Evolutionary conservation across 106 monocot species (phyloP).

Genomic region (Allium sativum): DNA sequence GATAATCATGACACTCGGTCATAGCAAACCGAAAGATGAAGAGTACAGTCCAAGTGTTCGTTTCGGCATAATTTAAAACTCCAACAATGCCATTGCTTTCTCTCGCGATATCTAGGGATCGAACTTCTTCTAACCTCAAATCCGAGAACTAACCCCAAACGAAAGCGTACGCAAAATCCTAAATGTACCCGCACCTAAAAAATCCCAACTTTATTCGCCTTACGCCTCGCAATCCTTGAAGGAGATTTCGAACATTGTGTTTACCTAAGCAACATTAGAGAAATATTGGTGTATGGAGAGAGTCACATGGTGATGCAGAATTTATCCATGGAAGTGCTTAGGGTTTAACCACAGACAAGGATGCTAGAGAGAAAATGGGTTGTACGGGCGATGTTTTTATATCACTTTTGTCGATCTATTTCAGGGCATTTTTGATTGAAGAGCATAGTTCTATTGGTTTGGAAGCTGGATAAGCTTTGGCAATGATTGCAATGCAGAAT

Average conservation of each 20-base stretch:
- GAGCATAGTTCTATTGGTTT: background rate
- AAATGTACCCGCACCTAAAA: conserved; percentile 33
- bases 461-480: conserved; percentile 42
- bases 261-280: conserved; percentile 13
- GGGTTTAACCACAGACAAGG: conserved; percentile 10
- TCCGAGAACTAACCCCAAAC: conserved; percentile 2
- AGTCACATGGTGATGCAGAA: conserved; percentile 6
- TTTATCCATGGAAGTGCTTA: conserved; percentile 14
- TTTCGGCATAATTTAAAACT: too few relatives aligned
- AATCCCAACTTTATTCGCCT: conserved; percentile 58
- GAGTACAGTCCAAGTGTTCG: too few relatives aligned
- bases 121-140: conserved; percentile 12
- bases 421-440: background rate
- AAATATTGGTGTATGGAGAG: conserved; percentile 11
- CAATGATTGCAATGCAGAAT: conserved; percentile 53
- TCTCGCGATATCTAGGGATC: background rate
- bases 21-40: too few relatives aligned
- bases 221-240: conserved; percentile 59
- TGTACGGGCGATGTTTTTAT: conserved; percentile 5
- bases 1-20: too few relatives aligned
- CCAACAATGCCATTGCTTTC: too few relatives aligned
- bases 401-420: conserved; percentile 13
- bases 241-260: conserved; percentile 9
- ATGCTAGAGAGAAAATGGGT: conserved; percentile 11
- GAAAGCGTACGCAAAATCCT: background rate